Conservation (phyloP, 345 rosid genomes). For the Arabis hirsuta region DNA sequence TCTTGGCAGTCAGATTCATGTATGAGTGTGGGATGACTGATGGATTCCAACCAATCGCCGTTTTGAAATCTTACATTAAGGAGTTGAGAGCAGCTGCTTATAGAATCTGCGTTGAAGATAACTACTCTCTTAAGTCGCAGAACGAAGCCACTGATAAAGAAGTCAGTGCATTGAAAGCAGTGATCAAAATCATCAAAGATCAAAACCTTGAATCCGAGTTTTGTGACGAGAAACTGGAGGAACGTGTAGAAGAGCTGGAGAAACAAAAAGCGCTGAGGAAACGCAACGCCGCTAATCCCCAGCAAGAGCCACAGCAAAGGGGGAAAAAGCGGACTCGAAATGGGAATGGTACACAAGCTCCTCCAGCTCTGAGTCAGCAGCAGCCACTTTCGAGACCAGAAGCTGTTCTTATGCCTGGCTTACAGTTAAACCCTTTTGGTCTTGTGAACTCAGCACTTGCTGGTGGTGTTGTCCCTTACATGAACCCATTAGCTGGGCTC, state of each 20-base stretch:
- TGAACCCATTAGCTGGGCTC: conserved; percentile 47
- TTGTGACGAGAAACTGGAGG: conserved; percentile 44
- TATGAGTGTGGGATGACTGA: conserved; percentile 65
- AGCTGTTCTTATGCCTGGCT: conserved; percentile 40
- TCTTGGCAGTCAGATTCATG: conserved; percentile 61
- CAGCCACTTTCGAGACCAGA: conserved; percentile 34
- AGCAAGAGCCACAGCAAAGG: conserved; percentile 14
- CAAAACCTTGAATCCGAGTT: conserved; percentile 62
- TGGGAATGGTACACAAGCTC: conserved; percentile 12
- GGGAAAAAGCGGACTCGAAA: conserved; percentile 30
- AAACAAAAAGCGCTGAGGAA: conserved; percentile 62
- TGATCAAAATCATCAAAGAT: conserved; percentile 60
- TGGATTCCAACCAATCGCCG: conserved; percentile 58
- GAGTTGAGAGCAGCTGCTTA: conserved; percentile 46
- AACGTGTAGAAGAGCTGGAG: conserved; percentile 69
- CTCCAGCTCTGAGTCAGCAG: conserved; percentile 40
- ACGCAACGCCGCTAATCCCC: conserved; percentile 47
- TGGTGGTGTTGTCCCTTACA: conserved; percentile 41
- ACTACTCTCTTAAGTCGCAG: conserved; percentile 53
- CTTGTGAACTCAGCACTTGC: conserved; percentile 43
- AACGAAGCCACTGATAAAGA: conserved; percentile 63
- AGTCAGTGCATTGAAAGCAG: conserved; percentile 59
- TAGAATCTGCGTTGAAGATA: conserved; percentile 47
- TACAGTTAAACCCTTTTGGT: conserved; percentile 49
- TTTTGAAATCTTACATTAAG: conserved; percentile 56